These are phyloP conservation scores for Pholiota microspora DNA, from an alignment of 768 basidiomycete genomes.

Conservation along the genomic window DNA sequence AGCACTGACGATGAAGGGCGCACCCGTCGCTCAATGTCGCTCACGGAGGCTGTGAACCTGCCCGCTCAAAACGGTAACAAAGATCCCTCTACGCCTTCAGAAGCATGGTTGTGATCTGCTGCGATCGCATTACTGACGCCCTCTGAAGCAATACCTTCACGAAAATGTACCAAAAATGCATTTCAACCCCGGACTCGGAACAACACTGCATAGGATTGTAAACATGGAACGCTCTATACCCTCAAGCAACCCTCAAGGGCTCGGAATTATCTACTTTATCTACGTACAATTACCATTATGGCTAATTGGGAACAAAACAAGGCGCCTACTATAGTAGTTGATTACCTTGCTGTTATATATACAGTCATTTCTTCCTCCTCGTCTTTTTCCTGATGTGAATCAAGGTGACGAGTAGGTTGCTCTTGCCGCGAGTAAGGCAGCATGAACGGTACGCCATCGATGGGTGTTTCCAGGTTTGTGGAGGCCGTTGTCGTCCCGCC, in stretches of 20 bases:
- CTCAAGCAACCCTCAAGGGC: neutral
- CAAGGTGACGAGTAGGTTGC: neutral
- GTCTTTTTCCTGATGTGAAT: neutral
- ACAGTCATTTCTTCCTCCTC: neutral
- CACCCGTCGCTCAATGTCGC: neutral
- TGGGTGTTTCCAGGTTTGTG: conserved; percentile 9
- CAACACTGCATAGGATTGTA: too few relatives aligned
- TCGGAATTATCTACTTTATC: neutral
- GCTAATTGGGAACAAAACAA: neutral
- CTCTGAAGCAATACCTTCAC: neutral
- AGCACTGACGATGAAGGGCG: neutral
- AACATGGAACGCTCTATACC: neutral
- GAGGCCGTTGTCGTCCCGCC: conserved; percentile 3
- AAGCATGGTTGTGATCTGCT: neutral
- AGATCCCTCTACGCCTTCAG: neutral
- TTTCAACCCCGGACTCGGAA: neutral
- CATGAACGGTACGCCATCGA: conserved; percentile 7
- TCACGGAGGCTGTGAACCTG: neutral
- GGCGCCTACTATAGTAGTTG: too few relatives aligned
- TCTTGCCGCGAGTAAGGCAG: neutral
- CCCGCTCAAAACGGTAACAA: neutral
- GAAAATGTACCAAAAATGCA: neutral
- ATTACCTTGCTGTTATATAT: neutral
- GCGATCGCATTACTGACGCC: neutral
- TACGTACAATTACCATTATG: neutral